phyloP scores from a whole-genome alignment of 257 asterid genomes.

The Buddleja alternifolia region DNA sequence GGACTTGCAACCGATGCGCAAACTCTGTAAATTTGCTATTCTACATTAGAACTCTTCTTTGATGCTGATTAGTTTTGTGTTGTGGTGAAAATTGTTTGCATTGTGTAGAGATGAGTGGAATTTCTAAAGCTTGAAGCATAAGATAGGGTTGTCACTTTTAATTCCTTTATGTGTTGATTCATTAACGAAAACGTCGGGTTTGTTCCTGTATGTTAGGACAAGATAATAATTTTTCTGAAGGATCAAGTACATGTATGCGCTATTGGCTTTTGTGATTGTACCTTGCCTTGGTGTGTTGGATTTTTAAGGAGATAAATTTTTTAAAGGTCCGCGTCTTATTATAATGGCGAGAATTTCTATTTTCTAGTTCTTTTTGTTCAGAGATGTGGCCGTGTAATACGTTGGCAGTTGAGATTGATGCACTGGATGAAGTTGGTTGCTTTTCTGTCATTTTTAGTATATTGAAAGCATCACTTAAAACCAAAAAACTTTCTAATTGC shows the following conservation, averaged over 20 bases:
- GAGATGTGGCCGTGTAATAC: neutral
- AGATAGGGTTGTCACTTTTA: neutral
- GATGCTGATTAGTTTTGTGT: neutral
- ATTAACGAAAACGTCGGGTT: neutral
- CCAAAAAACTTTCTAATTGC: neutral
- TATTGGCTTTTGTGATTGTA: neutral
- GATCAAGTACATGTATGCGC: neutral
- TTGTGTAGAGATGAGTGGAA: neutral
- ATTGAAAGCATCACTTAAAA: neutral
- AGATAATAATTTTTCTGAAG: neutral
- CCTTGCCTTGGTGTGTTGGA: neutral
- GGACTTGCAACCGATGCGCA: constrained; percentile 94
- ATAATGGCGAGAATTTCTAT: neutral
- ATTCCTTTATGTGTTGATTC: neutral
- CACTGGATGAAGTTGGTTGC: neutral
- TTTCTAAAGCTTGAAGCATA: constrained; percentile 20
- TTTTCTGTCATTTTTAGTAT: neutral
- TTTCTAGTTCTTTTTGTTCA: neutral
- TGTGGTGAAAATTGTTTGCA: constrained; percentile 3
- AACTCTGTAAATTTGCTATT: constrained; percentile 58
- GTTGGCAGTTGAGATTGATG: neutral
- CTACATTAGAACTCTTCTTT: neutral
- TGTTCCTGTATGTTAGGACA: neutral
- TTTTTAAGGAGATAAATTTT: neutral
- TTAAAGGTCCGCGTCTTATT: neutral